phyloP scores from a whole-genome alignment of 495 filamentous ascomycete genomes.

The Xylaria longipes region DNA sequence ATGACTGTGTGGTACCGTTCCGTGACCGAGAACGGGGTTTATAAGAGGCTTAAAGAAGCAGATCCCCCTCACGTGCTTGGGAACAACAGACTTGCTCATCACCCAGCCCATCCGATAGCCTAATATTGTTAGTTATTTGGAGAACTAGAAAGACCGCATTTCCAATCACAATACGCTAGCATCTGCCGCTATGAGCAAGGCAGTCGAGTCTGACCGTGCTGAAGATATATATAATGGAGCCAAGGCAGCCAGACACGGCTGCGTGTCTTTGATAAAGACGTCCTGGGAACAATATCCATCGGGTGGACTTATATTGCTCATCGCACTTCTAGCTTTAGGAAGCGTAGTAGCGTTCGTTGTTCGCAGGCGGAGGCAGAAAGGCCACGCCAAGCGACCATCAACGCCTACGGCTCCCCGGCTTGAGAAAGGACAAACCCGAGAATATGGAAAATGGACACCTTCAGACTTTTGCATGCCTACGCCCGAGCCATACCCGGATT shows the following conservation, averaged over 20 bases:
- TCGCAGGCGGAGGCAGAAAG: conserved; percentile 27
- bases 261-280: background rate
- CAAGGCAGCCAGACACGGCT: conserved; percentile 8
- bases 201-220: background rate
- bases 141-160: background rate
- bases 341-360: conserved; percentile 25
- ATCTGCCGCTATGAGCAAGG: background rate
- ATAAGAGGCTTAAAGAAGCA: conserved; percentile 11
- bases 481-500: conserved; percentile 70
- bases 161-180: background rate
- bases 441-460: conserved; percentile 69
- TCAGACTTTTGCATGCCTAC: conserved; percentile 71
- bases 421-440: conserved; percentile 32
- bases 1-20: background rate
- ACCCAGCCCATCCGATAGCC: background rate
- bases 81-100: background rate
- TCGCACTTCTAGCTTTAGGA: conserved; percentile 30
- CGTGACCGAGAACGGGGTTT: conserved; percentile 16
- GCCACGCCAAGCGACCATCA: conserved; percentile 23
- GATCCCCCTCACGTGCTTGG: background rate
- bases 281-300: conserved; percentile 12
- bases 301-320: background rate
- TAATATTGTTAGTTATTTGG: too few relatives aligned
- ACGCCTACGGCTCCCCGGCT: conserved; percentile 32
- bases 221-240: conserved; percentile 9